Percentiles rank a stretch among this genome's conserved stretches.
Conservation (phyloP, 345 rosid genomes). For the Bruguiera gymnorhiza region DNA sequence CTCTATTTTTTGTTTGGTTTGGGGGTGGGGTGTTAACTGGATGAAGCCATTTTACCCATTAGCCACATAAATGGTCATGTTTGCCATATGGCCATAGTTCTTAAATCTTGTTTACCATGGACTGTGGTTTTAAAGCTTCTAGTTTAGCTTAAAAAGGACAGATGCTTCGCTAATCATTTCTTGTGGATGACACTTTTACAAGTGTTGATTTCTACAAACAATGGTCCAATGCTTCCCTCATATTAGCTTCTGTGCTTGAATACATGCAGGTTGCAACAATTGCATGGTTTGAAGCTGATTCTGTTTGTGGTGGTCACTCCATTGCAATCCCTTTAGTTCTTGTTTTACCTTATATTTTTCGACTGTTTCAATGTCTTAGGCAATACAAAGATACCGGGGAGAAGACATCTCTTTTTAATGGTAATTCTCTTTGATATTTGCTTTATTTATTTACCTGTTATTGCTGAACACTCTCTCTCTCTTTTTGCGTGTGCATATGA, state of each 20-base stretch:
- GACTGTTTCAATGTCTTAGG: constrained; percentile 86
- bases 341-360: constrained; percentile 85
- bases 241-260: constrained; percentile 18
- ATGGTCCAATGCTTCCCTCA: not conserved
- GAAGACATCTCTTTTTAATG: constrained; percentile 70
- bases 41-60: too few relatives aligned
- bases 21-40: not conserved
- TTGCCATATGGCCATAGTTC: not conserved
- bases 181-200: too few relatives aligned
- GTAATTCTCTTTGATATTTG: constrained; percentile 29
- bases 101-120: not conserved
- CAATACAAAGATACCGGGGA: constrained; percentile 88
- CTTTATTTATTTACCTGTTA: not conserved
- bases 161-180: not conserved
- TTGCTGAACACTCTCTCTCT: not conserved
- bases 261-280: constrained; percentile 81
- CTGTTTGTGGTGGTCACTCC: constrained; percentile 95
- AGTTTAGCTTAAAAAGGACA: not conserved
- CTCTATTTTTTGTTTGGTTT: too few relatives aligned
- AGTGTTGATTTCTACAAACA: too few relatives aligned
- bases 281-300: constrained; percentile 99
- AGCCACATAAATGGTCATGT: not conserved
- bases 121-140: not conserved
- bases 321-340: constrained; percentile 88
- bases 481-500: too few relatives aligned